These are phyloP conservation scores for Tuber aestivum DNA, from an alignment of 495 filamentous ascomycete genomes.

Conservation along the genomic window DNA sequence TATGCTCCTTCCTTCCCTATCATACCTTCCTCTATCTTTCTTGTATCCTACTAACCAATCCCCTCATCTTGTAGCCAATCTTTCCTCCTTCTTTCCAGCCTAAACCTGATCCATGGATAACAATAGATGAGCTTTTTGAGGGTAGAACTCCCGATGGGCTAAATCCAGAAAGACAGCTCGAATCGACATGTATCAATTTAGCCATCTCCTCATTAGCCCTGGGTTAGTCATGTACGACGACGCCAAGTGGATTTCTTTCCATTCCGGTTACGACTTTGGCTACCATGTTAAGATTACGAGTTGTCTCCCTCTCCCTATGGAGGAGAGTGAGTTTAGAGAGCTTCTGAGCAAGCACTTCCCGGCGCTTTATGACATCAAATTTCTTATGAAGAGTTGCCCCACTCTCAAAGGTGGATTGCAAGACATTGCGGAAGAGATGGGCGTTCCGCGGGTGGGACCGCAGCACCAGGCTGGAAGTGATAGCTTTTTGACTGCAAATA, in stretches of 20 bases:
- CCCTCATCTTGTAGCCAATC: background rate
- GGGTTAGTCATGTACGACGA: slow-evolving; percentile 83
- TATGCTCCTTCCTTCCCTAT: too few relatives aligned
- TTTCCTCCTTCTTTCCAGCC: too few relatives aligned
- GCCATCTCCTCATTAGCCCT: slow-evolving; percentile 78
- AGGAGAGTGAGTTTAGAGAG: slow-evolving; percentile 78
- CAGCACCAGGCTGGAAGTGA: slow-evolving; percentile 90
- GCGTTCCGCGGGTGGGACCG: slow-evolving; percentile 74
- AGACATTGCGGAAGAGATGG: slow-evolving; percentile 86
- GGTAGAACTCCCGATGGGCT: too few relatives aligned
- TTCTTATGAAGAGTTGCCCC: slow-evolving; percentile 66
- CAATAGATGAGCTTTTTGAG: too few relatives aligned
- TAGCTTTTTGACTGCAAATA: slow-evolving; percentile 82
- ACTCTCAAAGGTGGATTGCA: slow-evolving; percentile 72
- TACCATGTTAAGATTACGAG: slow-evolving; percentile 91
- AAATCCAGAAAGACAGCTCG: slow-evolving; percentile 37
- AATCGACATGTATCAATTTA: slow-evolving; percentile 86
- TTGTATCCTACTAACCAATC: background rate
- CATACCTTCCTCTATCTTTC: background rate
- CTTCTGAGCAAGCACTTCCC: slow-evolving; percentile 88
- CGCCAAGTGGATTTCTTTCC: slow-evolving; percentile 93
- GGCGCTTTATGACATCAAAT: slow-evolving; percentile 90
- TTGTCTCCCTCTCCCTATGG: slow-evolving; percentile 70
- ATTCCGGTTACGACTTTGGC: slow-evolving; percentile 98
- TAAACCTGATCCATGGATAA: too few relatives aligned